Evolutionary conservation across 345 rosid genomes (phyloP).

Genomic region (Isatis tinctoria): DNA sequence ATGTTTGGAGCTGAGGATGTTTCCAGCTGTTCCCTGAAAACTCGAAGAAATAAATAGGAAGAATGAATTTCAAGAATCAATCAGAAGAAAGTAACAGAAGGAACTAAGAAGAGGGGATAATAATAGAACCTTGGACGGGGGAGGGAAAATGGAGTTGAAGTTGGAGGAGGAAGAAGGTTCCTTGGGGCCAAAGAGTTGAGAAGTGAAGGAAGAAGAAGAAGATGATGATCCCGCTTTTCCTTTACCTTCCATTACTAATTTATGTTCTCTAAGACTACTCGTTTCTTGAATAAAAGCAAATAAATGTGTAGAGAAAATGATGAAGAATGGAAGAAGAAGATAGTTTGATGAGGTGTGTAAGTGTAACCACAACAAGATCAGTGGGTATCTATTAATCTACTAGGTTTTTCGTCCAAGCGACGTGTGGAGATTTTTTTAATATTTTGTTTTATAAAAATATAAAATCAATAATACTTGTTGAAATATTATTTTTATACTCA

Average conservation of each 20-base stretch:
- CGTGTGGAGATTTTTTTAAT: too few species aligned
- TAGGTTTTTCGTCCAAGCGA: too few species aligned
- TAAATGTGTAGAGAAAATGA: neutral
- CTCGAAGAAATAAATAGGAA: neutral
- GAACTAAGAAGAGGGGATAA: neutral
- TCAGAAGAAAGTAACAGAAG: neutral
- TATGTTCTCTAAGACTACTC: conserved; percentile 11
- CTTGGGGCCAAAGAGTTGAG: conserved; percentile 68
- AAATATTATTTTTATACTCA: too few species aligned
- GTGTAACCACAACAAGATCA: conserved; percentile 5
- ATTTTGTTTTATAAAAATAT: too few species aligned
- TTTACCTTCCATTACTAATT: conserved; percentile 48
- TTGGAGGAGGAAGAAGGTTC: conserved; percentile 51
- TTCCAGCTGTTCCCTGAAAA: conserved; percentile 50
- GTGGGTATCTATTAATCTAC: conserved; percentile 13
- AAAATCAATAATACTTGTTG: too few species aligned
- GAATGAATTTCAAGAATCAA: neutral
- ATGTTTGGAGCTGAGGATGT: conserved; percentile 41
- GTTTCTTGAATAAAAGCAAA: neutral
- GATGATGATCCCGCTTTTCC: conserved; percentile 37
- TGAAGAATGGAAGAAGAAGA: conserved; percentile 9
- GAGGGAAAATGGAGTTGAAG: conserved; percentile 63
- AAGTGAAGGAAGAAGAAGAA: conserved; percentile 47
- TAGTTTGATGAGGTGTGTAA: conserved; percentile 1
- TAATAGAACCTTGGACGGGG: conserved; percentile 45